A percentile compares a stretch with the other conserved stretches of the same genome.
Evolutionary conservation across 73 alveolate species (phyloP).

Genomic region (Uronychia setigera): DNA sequence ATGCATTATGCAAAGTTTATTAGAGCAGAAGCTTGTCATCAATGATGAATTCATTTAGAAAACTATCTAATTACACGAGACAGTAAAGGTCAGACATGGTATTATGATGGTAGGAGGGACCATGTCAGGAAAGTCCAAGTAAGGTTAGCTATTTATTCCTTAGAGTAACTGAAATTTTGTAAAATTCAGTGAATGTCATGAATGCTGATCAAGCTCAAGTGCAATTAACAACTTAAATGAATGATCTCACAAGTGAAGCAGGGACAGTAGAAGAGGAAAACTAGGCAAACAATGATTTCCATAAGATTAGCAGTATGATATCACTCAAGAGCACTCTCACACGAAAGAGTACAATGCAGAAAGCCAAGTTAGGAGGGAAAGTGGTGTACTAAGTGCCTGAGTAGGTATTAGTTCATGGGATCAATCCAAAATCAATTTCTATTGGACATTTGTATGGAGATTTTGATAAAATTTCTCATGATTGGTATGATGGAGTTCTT

Average conservation of each 20-base stretch:
- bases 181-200: too few relatives aligned
- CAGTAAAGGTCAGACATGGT: constrained; percentile 92
- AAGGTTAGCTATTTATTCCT: not conserved
- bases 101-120: constrained; percentile 95
- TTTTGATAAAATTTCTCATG: not conserved
- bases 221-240: too few relatives aligned
- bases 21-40: constrained; percentile 60
- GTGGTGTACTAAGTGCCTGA: too few relatives aligned
- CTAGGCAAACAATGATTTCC: too few relatives aligned
- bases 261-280: too few relatives aligned
- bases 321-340: too few relatives aligned
- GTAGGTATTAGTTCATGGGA: not conserved
- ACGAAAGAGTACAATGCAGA: too few relatives aligned
- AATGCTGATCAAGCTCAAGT: too few relatives aligned
- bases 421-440: constrained; percentile 66
- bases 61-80: constrained; percentile 83
- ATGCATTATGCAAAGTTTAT: constrained; percentile 72
- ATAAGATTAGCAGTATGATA: too few relatives aligned
- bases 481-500: constrained; percentile 35
- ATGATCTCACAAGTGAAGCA: too few relatives aligned
- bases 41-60: constrained; percentile 76
- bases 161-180: too few relatives aligned
- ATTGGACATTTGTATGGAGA: constrained; percentile 61
- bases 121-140: constrained; percentile 83
- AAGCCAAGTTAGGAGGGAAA: too few relatives aligned